These are phyloP conservation scores for Cucumis cinereus DNA, from an alignment of 306 rosid genomes.

Conservation along the genomic window DNA sequence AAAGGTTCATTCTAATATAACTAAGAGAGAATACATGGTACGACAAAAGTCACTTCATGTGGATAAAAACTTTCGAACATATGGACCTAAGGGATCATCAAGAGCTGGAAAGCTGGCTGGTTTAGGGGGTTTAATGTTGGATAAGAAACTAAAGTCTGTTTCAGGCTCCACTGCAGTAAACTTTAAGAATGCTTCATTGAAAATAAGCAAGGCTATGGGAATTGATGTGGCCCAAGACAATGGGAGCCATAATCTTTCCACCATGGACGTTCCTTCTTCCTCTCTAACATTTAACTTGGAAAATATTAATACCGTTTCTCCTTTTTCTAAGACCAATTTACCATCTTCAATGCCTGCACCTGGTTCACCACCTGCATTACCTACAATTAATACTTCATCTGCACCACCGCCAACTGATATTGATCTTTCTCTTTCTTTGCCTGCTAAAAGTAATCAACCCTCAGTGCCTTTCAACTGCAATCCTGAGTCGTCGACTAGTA, in stretches of 20 bases:
- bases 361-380: slow-evolving; percentile 3
- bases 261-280: slow-evolving; percentile 31
- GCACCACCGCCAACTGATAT: slow-evolving; percentile 33
- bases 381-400: slow-evolving; percentile 17
- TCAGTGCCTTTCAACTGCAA: slow-evolving; percentile 26
- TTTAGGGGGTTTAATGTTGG: slow-evolving; percentile 56
- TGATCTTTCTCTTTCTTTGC: slow-evolving; percentile 74
- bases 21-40: slow-evolving; percentile 69
- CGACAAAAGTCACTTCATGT: slow-evolving; percentile 67
- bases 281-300: slow-evolving; percentile 27
- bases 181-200: slow-evolving; percentile 58
- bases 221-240: slow-evolving; percentile 45
- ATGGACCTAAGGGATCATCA: slow-evolving; percentile 67
- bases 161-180: slow-evolving; percentile 48
- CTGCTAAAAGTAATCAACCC: slow-evolving; percentile 30
- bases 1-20: slow-evolving; percentile 41
- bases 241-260: slow-evolving; percentile 25
- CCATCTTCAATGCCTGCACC: slow-evolving; percentile 10
- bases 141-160: slow-evolving; percentile 59
- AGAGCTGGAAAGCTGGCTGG: slow-evolving; percentile 60
- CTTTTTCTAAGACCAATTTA: slow-evolving; percentile 16
- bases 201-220: slow-evolving; percentile 61
- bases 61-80: slow-evolving; percentile 57
- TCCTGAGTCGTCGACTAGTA: slow-evolving; percentile 24
- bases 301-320: slow-evolving; percentile 21